These are phyloP conservation scores for Penicillium psychrofluorescens DNA, from an alignment of 495 filamentous ascomycete genomes.

Conservation along the genomic window DNA sequence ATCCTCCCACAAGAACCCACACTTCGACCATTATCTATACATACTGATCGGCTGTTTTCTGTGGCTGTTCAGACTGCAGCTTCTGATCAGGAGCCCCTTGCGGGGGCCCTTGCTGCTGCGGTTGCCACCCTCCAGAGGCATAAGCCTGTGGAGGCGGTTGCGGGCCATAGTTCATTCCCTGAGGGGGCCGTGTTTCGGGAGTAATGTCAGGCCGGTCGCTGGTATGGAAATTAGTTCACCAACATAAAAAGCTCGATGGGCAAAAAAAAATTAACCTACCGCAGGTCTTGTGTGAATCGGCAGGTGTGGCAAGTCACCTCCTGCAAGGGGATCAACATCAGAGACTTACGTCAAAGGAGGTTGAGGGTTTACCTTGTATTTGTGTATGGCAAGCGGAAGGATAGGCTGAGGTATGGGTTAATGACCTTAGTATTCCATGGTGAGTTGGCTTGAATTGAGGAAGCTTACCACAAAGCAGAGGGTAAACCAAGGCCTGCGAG, in stretches of 20 bases:
- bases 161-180: slow-evolving; percentile 15
- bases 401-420: slow-evolving; percentile 25
- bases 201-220: slow-evolving; percentile 42
- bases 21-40: too few relatives aligned
- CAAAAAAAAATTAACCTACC: slow-evolving; percentile 18
- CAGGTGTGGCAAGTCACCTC: slow-evolving; percentile 48
- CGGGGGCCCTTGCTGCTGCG: slow-evolving; percentile 2
- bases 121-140: slow-evolving; percentile 2
- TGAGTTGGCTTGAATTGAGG: background rate
- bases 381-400: slow-evolving; percentile 43
- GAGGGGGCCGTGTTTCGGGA: slow-evolving; percentile 32
- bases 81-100: background rate
- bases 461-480: slow-evolving; percentile 46
- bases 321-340: slow-evolving; percentile 7
- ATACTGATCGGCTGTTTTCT: too few relatives aligned
- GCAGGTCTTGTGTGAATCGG: slow-evolving; percentile 45
- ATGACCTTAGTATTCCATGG: slow-evolving; percentile 3
- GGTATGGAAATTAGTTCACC: too few relatives aligned
- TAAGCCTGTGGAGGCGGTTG: slow-evolving; percentile 18
- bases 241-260: too few relatives aligned
- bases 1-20: too few relatives aligned
- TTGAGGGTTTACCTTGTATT: slow-evolving; percentile 34
- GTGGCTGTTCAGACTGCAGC: background rate
- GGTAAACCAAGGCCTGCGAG: slow-evolving; percentile 44
- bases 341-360: background rate